These are phyloP conservation scores for Prototheca stagnorum DNA, from an alignment of 163 green algal genomes.

Conservation along the genomic window DNA sequence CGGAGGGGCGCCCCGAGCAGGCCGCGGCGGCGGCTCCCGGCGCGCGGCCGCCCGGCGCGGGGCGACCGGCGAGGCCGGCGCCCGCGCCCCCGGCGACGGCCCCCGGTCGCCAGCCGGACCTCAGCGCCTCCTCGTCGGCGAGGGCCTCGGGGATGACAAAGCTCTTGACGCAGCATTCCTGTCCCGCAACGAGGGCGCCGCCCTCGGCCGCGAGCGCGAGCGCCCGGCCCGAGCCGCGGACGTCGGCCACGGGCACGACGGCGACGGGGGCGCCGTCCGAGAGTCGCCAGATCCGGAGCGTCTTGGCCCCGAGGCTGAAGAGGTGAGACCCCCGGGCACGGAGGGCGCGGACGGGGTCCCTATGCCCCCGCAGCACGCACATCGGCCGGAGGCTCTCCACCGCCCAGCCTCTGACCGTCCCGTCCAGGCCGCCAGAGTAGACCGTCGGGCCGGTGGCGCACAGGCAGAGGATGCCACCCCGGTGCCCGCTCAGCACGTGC, in stretches of 20 bases:
- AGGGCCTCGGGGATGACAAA: no score
- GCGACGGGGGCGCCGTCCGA: constrained; percentile 35
- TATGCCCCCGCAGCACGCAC: constrained; percentile 46
- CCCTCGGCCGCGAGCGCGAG: no score
- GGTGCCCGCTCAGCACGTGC: constrained; percentile 56
- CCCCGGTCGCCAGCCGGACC: no score
- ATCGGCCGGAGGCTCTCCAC: constrained; percentile 39
- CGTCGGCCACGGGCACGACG: constrained; percentile 36
- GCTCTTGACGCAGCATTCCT: no score
- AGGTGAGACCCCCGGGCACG: constrained; percentile 25
- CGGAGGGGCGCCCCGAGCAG: no score
- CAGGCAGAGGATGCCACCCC: constrained; percentile 44
- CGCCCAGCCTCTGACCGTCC: constrained; percentile 65
- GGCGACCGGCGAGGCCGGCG: no score
- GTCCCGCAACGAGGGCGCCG: no score
- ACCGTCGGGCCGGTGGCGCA: constrained; percentile 32
- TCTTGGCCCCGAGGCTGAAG: constrained; percentile 29
- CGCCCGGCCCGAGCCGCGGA: constrained; percentile 45
- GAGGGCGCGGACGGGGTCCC: constrained; percentile 60
- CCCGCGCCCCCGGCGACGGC: no score
- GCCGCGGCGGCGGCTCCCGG: no score
- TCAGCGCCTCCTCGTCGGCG: no score
- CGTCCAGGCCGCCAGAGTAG: constrained; percentile 56
- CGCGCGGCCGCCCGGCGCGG: no score
- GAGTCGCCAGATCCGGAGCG: constrained; percentile 59